These are phyloP conservation scores for Lycium ferocissimum DNA, from an alignment of 257 asterid species.

Conservation along the genomic window DNA sequence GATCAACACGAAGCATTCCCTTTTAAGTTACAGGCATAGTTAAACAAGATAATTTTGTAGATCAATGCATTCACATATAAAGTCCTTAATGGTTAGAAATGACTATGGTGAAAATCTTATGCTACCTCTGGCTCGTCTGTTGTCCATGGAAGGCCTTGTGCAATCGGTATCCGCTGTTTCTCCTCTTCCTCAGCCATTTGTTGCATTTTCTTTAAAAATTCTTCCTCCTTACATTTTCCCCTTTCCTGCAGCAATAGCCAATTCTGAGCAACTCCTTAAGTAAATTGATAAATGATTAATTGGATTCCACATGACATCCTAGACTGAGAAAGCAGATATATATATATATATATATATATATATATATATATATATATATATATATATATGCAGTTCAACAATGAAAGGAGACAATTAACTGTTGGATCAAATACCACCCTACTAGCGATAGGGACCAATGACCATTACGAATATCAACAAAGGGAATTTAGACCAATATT, in stretches of 20 bases:
- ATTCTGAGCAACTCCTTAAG: neutral
- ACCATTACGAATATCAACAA: neutral
- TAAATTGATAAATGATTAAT: neutral
- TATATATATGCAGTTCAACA: neutral
- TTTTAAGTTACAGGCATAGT: neutral
- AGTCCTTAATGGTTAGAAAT: constrained; percentile 3
- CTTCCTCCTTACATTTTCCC: constrained; percentile 88
- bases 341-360: too few relatives aligned
- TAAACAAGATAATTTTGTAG: too few relatives aligned
- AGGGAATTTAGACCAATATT: neutral
- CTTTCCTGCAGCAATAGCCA: constrained; percentile 65
- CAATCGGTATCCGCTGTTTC: constrained; percentile 77
- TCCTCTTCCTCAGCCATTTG: constrained; percentile 81
- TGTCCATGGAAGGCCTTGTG: constrained; percentile 98
- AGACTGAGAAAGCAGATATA: neutral
- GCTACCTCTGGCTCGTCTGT: constrained; percentile 93
- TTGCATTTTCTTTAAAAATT: constrained; percentile 71
- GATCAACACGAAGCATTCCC: neutral
- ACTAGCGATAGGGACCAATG: neutral
- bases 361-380: neutral
- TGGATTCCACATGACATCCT: neutral
- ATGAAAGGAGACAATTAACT: neutral
- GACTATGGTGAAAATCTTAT: constrained; percentile 1
- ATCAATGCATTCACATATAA: neutral
- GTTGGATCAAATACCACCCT: constrained; percentile 4